Conservation (phyloP, 108 stramenopile species). For the Skeletonema costatum region DNA sequence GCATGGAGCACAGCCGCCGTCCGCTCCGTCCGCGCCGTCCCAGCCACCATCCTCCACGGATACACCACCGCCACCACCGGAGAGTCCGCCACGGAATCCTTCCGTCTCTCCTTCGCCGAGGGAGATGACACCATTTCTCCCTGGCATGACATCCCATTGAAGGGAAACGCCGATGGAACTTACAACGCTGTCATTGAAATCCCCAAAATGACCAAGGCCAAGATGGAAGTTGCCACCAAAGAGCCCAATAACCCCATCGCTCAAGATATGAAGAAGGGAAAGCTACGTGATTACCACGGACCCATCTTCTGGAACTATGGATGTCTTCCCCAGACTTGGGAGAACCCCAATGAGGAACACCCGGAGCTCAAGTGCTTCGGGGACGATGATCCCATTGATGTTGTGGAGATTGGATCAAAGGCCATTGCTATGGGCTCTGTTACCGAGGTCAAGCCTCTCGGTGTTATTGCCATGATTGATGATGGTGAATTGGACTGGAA, state of each 20-base stretch:
- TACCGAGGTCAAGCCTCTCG: slow-evolving; percentile 94
- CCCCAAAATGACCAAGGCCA: slow-evolving; percentile 98
- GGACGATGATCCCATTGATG: slow-evolving; percentile 99
- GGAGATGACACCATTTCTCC: slow-evolving; percentile 67
- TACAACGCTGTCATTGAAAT: slow-evolving; percentile 98
- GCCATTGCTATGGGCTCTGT: slow-evolving; percentile 88
- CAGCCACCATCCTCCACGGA: slow-evolving; percentile 55
- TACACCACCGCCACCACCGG: slow-evolving; percentile 64
- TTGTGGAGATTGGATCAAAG: slow-evolving; percentile 96
- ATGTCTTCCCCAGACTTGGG: slow-evolving; percentile 99
- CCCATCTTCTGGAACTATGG: slow-evolving; percentile 99
- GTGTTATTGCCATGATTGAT: slow-evolving; percentile 99
- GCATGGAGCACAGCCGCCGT: slow-evolving; percentile 58
- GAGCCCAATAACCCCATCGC: slow-evolving; percentile 97
- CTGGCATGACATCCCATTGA: slow-evolving; percentile 90
- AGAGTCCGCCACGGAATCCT: slow-evolving; percentile 81
- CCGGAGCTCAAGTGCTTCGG: slow-evolving; percentile 94
- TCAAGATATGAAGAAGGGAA: slow-evolving; percentile 98
- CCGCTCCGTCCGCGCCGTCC: slow-evolving; percentile 21
- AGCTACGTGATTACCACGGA: slow-evolving; percentile 96
- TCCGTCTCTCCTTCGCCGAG: slow-evolving; percentile 81
- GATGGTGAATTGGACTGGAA: slow-evolving; percentile 99
- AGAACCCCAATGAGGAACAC: slow-evolving; percentile 80
- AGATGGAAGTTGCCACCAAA: slow-evolving; percentile 99
- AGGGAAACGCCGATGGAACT: slow-evolving; percentile 48